These are phyloP conservation scores for Phoenix roebelenii DNA, from an alignment of 176 grass and related monocot species.

Conservation along the genomic window DNA sequence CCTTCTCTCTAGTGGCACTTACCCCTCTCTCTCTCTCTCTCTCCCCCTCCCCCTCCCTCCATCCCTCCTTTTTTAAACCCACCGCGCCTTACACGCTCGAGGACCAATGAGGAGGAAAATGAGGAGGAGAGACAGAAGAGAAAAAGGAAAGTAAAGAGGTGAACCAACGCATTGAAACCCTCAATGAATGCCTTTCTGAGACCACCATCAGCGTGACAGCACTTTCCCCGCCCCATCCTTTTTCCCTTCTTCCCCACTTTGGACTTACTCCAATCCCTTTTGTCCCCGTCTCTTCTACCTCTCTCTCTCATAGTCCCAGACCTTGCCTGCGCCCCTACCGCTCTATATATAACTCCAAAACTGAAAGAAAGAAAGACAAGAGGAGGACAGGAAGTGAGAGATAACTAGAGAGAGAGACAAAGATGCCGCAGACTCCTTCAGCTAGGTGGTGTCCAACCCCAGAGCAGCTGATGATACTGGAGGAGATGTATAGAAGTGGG, in stretches of 20 bases:
- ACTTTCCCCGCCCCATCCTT: constrained; percentile 3
- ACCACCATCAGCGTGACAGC: constrained; percentile 15
- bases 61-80: too few relatives aligned
- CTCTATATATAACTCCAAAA: constrained; percentile 29
- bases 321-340: constrained; percentile 1
- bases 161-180: constrained; percentile 8
- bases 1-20: constrained; percentile 15
- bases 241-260: constrained; percentile 1
- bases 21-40: constrained; percentile 1
- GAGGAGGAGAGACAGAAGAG: neutral
- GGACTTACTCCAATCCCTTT: constrained; percentile 19
- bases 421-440: constrained; percentile 82
- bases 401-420: neutral
- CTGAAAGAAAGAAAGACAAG: neutral
- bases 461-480: constrained; percentile 83
- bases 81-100: too few relatives aligned
- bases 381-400: neutral
- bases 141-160: neutral
- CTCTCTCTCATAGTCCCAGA: constrained; percentile 1
- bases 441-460: constrained; percentile 79
- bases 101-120: neutral
- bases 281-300: constrained; percentile 19
- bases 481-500: constrained; percentile 78
- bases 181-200: constrained; percentile 18
- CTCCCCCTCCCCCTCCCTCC: neutral